phyloP scores from a whole-genome alignment of 2,329 filamentous ascomycete species.

The Penicillium sp. region DNA sequence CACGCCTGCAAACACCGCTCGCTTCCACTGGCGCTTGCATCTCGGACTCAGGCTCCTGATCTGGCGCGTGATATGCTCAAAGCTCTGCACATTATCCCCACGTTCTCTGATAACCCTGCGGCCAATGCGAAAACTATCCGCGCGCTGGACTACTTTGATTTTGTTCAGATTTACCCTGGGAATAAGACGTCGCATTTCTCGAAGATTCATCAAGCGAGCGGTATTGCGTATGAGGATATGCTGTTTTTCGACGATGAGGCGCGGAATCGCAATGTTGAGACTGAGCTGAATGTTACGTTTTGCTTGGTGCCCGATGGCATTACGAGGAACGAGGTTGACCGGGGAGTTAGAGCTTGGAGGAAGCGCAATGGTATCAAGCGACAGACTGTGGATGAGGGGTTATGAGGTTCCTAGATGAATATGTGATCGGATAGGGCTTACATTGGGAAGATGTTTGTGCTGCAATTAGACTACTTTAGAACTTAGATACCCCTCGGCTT shows the following conservation, averaged over 20 bases:
- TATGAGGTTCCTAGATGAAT: not conserved
- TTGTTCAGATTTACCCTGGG: conserved; percentile 64
- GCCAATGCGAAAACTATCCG: conserved; percentile 48
- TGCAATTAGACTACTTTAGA: not conserved
- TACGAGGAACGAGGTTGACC: conserved; percentile 70
- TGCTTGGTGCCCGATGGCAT: conserved; percentile 76
- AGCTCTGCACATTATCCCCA: conserved; percentile 60
- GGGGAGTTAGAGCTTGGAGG: conserved; percentile 77
- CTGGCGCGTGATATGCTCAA: conserved; percentile 77
- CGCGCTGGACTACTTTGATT: conserved; percentile 54
- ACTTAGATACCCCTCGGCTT: not conserved
- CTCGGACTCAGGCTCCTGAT: conserved; percentile 73
- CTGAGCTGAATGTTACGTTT: conserved; percentile 74
- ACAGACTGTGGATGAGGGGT: conserved; percentile 11
- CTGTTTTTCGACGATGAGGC: conserved; percentile 93
- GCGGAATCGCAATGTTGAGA: conserved; percentile 76
- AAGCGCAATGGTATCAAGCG: conserved; percentile 57
- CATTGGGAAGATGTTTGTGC: not conserved
- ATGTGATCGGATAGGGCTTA: not conserved
- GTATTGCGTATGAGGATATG: conserved; percentile 75
- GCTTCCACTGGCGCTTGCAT: conserved; percentile 68
- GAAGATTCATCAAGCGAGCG: conserved; percentile 65
- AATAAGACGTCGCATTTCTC: conserved; percentile 85
- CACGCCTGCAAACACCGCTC: conserved; percentile 54
- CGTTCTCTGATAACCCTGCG: conserved; percentile 39